Evolutionary conservation across 1,284 basidiomycete genomes (phyloP), one percentile per base, ranked within the genome.

Genomic region (Coriolopsis trogii): DNA sequence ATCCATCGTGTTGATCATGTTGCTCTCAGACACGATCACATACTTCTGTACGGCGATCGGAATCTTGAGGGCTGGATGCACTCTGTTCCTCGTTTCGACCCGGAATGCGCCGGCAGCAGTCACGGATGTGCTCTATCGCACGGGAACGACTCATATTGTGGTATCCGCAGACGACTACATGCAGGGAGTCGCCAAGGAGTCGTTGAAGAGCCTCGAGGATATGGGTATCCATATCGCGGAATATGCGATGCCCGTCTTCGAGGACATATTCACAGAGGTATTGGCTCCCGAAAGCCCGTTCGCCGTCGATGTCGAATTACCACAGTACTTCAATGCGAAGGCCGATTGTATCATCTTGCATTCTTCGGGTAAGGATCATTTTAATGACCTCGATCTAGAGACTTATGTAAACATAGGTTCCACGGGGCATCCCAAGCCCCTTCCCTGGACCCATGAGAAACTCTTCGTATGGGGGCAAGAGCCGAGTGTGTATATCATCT

Each of bases 31-130:
- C 49, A 58, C 67, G 16, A 63, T 73, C 44, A 69, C 67, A 0
- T 72, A 69, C 52, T 63, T 64, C 28, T 59, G 63, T 12, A 48
- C 64, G 15, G 51, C 66, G 12, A 34, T 62, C 18, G 70, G 69
- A 16, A 61, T 71, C 13, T 46, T 64, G 38, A 61, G 56, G 21
- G 62, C 66, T 3, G 71, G 70, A 1, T 67, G 58, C 53, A 51
- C 51, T 1, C 53, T 59, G 4, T 76, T 76, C 56, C 64, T 69
- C 1, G 63, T 77, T 16, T 77, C 75, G 1, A 68, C 71, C 3
- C 66, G 74, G 26, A 76, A 77, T 52, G 72, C 70, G 0, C 51
- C 67, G 15, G 51, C 60, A 1, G 73, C 69, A 0, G 55, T 75
- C 3, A 67, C 64, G 2, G 64, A 76, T 55, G 63, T 77, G 25